A percentile compares a stretch with the other conserved stretches of the same genome.
Conservation (phyloP, 2,329 filamentous ascomycete genomes). For the Verticillium dahliae region DNA sequence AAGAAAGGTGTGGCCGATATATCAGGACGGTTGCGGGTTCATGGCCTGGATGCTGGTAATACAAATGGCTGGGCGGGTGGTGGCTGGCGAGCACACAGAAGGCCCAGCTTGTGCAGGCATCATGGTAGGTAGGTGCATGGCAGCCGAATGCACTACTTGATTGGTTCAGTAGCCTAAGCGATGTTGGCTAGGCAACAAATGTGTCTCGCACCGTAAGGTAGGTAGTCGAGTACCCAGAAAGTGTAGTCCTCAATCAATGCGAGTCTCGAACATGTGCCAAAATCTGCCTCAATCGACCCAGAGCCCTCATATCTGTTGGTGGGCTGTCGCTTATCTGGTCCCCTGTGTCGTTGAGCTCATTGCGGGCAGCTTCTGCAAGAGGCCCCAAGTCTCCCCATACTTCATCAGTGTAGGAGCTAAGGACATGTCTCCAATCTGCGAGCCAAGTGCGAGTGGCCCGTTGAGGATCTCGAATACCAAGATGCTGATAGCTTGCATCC, state of each 20-base stretch:
- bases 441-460: conserved; percentile 41
- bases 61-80: not conserved
- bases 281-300: conserved; percentile 28
- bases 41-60: not conserved
- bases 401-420: conserved; percentile 54
- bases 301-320: conserved; percentile 18
- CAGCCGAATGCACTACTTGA: not conserved
- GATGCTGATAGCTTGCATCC: conserved; percentile 13
- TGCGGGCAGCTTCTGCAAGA: conserved; percentile 47
- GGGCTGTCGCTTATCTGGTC: not conserved
- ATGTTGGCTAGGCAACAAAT: conserved; percentile 8
- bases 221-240: not conserved
- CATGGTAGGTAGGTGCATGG: not conserved
- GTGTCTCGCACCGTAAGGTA: too few species aligned
- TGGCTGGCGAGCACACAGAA: not conserved
- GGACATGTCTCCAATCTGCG: conserved; percentile 48
- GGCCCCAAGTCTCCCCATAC: conserved; percentile 61
- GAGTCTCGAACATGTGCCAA: conserved; percentile 28
- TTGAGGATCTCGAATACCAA: conserved; percentile 30
- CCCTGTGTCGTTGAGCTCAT: conserved; percentile 40
- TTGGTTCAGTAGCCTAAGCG: not conserved
- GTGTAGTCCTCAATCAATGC: not conserved
- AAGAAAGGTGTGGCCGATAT: not conserved
- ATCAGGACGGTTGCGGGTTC: not conserved
- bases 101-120: not conserved